Evolutionary conservation across 1,284 basidiomycete species (phyloP), one percentile per base, ranked within the genome.

Genomic region (Ustilago crameri): DNA sequence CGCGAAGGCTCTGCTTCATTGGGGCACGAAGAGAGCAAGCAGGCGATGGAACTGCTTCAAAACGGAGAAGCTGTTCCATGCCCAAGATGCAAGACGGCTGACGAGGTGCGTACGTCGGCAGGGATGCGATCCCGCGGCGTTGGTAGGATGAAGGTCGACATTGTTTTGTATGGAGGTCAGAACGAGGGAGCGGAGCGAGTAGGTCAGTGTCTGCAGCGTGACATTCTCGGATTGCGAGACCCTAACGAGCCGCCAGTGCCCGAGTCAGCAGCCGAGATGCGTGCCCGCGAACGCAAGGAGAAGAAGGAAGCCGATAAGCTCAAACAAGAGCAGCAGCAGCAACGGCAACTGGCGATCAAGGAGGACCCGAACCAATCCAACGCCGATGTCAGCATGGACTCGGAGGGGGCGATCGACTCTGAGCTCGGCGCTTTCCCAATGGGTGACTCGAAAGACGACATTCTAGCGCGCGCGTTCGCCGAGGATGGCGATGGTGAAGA

Each of bases 101-200:
- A 93, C 70, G 85, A 87, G 44, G 89, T 90, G 26, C 88, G 93
- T 27, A 87, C 89, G 48, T 85, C 90, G 17, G 85, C 91, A 14
- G 91, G 91, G 3, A 92, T 95, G 82, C 90, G 94, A 12, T 88
- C 90, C 9, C 87, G 93, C 40, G 90, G 91, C 1, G 87, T 94
- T 17, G 93, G 94, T 1, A 88, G 88, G 63, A 86, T 96, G 54
- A 89, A 93, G 37, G 91, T 93, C 0, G 91, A 91, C 63, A 92
- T 96, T 9, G 93, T 97, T 0, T 85, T 97, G 34, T 96, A 97
- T 82, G 93, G 93, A 70, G 94, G 95, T 80, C 93, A 95, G 84
- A 91, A 90, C 78, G 89, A 93, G 64, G 69, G 68, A 1, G 93
- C 92, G 1, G 93, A 95, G 77, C 88, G 89, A 18, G 93, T 96